These are phyloP conservation scores for Aspergillus proliferans DNA, from an alignment of 2,329 filamentous ascomycete genomes.

Conservation along the genomic window DNA sequence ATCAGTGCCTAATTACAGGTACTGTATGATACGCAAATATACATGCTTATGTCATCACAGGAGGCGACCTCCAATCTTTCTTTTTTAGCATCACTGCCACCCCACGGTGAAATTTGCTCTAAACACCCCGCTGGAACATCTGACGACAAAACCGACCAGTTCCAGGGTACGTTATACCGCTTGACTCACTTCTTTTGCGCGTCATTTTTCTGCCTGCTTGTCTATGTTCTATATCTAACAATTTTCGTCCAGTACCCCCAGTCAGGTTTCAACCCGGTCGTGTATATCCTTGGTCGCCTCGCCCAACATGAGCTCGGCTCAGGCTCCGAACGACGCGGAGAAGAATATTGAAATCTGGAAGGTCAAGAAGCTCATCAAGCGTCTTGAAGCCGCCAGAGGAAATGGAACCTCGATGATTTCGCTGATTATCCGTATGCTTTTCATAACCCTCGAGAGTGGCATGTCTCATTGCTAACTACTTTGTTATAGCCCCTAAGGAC, in stretches of 20 bases:
- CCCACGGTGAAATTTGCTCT: slow-evolving; percentile 32
- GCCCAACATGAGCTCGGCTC: slow-evolving; percentile 76
- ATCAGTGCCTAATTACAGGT: neutral
- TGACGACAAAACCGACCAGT: slow-evolving; percentile 17
- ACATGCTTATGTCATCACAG: slow-evolving; percentile 26
- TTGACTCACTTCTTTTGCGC: neutral
- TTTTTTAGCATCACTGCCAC: slow-evolving; percentile 11
- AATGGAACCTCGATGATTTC: slow-evolving; percentile 99
- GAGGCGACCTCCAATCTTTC: slow-evolving; percentile 12
- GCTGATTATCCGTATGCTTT: slow-evolving; percentile 82
- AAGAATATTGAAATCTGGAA: slow-evolving; percentile 90
- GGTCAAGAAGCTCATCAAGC: slow-evolving; percentile 99
- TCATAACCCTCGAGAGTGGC: neutral
- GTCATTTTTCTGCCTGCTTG: neutral
- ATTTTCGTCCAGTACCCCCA: slow-evolving; percentile 8
- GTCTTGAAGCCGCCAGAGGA: slow-evolving; percentile 90
- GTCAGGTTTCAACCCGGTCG: slow-evolving; percentile 14
- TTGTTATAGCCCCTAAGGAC: slow-evolving; percentile 76
- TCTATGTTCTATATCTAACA: slow-evolving; percentile 2
- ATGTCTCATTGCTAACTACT: slow-evolving; percentile 12
- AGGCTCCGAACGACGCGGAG: slow-evolving; percentile 84
- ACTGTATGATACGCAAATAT: neutral
- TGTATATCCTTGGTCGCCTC: slow-evolving; percentile 20
- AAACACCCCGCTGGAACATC: slow-evolving; percentile 23
- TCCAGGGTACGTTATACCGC: slow-evolving; percentile 15